These are phyloP conservation scores for Cardamine occulta DNA, from an alignment of 345 rosid species.

Conservation along the genomic window DNA sequence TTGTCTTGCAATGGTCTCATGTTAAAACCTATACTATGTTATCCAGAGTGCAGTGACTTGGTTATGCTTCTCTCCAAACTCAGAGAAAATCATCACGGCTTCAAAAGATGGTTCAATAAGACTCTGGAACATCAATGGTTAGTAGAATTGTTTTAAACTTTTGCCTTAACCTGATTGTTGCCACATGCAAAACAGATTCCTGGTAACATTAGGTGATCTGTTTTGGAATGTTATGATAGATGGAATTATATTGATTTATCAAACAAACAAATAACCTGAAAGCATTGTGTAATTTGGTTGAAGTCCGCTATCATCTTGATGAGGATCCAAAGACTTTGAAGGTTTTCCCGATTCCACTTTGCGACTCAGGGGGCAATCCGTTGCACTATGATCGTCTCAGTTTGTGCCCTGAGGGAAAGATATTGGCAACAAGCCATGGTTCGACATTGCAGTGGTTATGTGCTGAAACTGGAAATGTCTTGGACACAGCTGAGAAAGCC, in stretches of 20 bases:
- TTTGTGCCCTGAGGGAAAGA: constrained; percentile 89
- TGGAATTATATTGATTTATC: constrained; percentile 9
- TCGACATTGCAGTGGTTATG: constrained; percentile 85
- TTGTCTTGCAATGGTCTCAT: constrained; percentile 29
- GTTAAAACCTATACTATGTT: constrained; percentile 25
- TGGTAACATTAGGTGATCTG: neutral
- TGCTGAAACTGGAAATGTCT: constrained; percentile 78
- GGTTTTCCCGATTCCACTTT: constrained; percentile 81
- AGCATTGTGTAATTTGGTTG: constrained; percentile 29
- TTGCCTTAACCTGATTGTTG: constrained; percentile 9
- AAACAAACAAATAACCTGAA: constrained; percentile 14
- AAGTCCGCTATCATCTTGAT: constrained; percentile 92
- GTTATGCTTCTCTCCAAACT: constrained; percentile 85
- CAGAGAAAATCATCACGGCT: constrained; percentile 87
- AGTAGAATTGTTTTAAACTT: constrained; percentile 21
- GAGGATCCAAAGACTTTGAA: constrained; percentile 97
- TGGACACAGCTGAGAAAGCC: constrained; percentile 89
- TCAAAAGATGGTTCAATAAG: constrained; percentile 92
- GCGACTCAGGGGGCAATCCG: constrained; percentile 63
- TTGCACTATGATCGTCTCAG: constrained; percentile 81
- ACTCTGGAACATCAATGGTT: constrained; percentile 97
- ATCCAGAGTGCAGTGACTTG: constrained; percentile 96
- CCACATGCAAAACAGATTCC: neutral
- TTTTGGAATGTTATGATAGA: constrained; percentile 9
- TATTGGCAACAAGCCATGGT: constrained; percentile 78